A percentile compares a stretch with the other conserved stretches of the same genome.
Conservation (phyloP, 2,329 filamentous ascomycete species). For the Colletotrichum echinochloae region DNA sequence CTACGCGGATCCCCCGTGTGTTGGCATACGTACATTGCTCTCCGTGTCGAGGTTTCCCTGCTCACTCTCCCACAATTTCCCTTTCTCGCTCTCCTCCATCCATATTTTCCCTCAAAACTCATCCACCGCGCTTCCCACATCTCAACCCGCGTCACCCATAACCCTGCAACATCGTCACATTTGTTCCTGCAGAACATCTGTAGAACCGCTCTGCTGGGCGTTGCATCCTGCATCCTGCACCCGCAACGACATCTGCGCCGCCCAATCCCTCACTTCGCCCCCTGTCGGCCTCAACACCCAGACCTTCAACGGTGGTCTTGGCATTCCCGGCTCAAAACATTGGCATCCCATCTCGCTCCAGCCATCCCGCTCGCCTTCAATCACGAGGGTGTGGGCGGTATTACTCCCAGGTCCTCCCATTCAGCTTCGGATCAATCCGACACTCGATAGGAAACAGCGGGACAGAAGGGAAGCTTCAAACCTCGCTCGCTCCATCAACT, state of each 20-base stretch:
- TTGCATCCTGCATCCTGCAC: background rate
- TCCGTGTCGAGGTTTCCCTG: conserved; percentile 14
- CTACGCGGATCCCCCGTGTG: conserved; percentile 2
- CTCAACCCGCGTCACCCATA: background rate
- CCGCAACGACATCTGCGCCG: background rate
- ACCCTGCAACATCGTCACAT: background rate
- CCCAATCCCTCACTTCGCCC: background rate
- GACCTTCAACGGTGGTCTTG: conserved; percentile 27
- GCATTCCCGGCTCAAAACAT: conserved; percentile 26
- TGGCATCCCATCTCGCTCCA: conserved; percentile 31
- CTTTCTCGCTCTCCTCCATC: conserved; percentile 3
- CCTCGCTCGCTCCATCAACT: background rate
- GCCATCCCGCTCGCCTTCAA: background rate
- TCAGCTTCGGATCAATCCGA: background rate
- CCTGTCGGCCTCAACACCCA: conserved; percentile 5
- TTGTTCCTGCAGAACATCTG: background rate
- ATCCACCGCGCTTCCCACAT: too few relatives aligned
- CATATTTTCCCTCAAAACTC: too few relatives aligned
- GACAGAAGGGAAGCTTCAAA: background rate
- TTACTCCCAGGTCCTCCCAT: background rate
- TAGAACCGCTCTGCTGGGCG: background rate
- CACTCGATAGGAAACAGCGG: background rate
- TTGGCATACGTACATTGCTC: background rate
- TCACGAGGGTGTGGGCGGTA: conserved; percentile 2
- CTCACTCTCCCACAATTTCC: background rate